Evolutionary conservation across 148 eudicot species (phyloP).

Genomic region (Pouteria glomerata): DNA sequence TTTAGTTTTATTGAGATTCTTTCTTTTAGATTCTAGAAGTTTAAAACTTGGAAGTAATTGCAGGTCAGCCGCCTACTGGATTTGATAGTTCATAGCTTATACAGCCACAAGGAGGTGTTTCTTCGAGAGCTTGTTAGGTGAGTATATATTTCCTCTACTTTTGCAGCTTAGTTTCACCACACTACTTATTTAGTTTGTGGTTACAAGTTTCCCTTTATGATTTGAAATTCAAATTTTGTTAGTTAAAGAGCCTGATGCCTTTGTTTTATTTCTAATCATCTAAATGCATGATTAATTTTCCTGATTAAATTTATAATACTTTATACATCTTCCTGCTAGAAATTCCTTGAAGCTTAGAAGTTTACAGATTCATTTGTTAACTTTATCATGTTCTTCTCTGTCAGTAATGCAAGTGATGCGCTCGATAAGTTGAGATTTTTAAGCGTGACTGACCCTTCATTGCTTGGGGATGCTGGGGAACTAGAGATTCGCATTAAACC

Average conservation of each 20-base stretch:
- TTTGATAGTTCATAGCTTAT: slow-evolving; percentile 90
- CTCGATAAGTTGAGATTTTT: slow-evolving; percentile 90
- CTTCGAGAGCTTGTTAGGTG: slow-evolving; percentile 96
- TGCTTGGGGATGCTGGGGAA: slow-evolving; percentile 92
- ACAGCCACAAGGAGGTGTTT: slow-evolving; percentile 98
- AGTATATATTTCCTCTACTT: slow-evolving; percentile 18
- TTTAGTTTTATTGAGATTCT: neutral
- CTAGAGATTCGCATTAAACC: slow-evolving; percentile 86
- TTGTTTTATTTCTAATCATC: neutral
- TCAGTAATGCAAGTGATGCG: slow-evolving; percentile 99
- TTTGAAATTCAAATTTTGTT: neutral
- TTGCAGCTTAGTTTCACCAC: neutral
- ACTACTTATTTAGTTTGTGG: neutral
- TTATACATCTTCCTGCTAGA: neutral
- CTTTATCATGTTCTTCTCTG: slow-evolving; percentile 10
- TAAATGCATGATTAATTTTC: neutral
- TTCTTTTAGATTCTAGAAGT: neutral
- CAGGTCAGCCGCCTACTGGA: slow-evolving; percentile 95
- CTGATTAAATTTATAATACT: neutral
- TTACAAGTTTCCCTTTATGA: neutral
- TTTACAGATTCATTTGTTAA: neutral
- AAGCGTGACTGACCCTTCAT: slow-evolving; percentile 86
- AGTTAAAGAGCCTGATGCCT: neutral
- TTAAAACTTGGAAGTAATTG: slow-evolving; percentile 16
- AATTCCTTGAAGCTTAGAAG: neutral